Conservation (phyloP, 164 flowering plant genomes). For the Sextonia rubra region DNA sequence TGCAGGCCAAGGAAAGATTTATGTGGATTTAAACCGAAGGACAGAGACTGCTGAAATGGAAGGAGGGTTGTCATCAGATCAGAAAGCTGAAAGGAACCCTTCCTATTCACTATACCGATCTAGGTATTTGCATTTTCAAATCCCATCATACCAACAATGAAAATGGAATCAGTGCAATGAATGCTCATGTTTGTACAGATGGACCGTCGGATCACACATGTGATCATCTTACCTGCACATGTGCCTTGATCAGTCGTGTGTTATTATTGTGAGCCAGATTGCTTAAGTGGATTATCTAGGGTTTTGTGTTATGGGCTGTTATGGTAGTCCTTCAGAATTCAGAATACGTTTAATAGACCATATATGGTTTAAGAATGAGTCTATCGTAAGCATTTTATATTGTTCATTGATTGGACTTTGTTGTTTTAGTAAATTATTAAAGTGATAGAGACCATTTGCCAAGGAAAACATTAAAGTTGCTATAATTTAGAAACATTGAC, state of each 20-base stretch:
- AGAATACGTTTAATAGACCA: not conserved
- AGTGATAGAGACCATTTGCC: not conserved
- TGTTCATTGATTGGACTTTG: conserved; percentile 11
- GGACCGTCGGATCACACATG: too few relatives aligned
- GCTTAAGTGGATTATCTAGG: not conserved
- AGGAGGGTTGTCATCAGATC: conserved; percentile 28
- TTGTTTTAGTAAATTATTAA: conserved; percentile 7
- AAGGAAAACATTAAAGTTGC: not conserved
- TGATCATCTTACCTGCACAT: not conserved
- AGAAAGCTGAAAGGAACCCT: conserved; percentile 20
- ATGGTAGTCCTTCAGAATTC: not conserved
- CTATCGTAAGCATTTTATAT: not conserved
- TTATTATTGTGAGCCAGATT: not conserved
- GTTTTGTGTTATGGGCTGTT: not conserved
- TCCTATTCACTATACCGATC: conserved; percentile 20
- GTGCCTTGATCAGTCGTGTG: not conserved
- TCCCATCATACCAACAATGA: too few relatives aligned
- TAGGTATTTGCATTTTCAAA: conserved; percentile 21
- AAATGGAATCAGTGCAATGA: too few relatives aligned
- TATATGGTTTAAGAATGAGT: conserved; percentile 7
- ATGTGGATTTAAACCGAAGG: conserved; percentile 33
- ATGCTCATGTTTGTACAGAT: too few relatives aligned
- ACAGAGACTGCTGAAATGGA: conserved; percentile 28
- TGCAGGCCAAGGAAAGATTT: conserved; percentile 54
- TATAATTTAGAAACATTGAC: too few relatives aligned